Evolutionary conservation across 805 yeast genomes (phyloP).

Genomic region (Kodamaea jinghongensis): DNA sequence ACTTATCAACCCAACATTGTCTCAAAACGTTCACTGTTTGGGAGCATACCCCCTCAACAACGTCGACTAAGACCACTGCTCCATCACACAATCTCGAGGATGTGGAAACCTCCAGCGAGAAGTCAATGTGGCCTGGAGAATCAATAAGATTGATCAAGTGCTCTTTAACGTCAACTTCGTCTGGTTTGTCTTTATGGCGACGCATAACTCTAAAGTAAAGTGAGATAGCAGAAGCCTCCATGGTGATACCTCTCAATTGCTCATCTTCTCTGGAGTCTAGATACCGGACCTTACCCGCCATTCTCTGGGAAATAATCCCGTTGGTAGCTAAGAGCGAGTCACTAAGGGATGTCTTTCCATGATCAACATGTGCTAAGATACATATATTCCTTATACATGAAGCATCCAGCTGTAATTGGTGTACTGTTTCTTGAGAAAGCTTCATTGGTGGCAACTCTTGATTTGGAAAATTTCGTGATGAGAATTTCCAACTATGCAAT

Average conservation of each 20-base stretch:
- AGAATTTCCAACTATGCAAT: constrained; percentile 15
- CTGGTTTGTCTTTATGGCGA: constrained; percentile 26
- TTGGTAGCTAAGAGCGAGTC: constrained; percentile 92
- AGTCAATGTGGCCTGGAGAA: constrained; percentile 99
- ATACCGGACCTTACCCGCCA: constrained; percentile 94
- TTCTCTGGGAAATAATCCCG: constrained; percentile 90
- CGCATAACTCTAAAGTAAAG: constrained; percentile 75
- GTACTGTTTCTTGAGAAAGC: constrained; percentile 62
- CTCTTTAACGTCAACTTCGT: constrained; percentile 51
- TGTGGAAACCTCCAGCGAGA: constrained; percentile 92
- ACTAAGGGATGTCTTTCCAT: constrained; percentile 93
- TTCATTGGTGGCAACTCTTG: constrained; percentile 34
- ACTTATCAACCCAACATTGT: constrained; percentile 92
- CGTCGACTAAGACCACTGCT: constrained; percentile 92
- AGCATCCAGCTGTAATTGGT: constrained; percentile 67
- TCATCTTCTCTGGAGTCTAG: constrained; percentile 95
- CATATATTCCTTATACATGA: constrained; percentile 82
- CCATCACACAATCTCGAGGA: constrained; percentile 97
- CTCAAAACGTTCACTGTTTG: constrained; percentile 93
- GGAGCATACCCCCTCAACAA: constrained; percentile 97
- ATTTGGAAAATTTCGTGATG: neutral
- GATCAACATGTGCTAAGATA: constrained; percentile 97
- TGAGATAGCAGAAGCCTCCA: constrained; percentile 96
- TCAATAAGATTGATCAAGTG: constrained; percentile 89
- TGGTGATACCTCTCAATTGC: constrained; percentile 92